Conservation (phyloP, 495 filamentous ascomycete species). For the Ramalina intermedia region DNA sequence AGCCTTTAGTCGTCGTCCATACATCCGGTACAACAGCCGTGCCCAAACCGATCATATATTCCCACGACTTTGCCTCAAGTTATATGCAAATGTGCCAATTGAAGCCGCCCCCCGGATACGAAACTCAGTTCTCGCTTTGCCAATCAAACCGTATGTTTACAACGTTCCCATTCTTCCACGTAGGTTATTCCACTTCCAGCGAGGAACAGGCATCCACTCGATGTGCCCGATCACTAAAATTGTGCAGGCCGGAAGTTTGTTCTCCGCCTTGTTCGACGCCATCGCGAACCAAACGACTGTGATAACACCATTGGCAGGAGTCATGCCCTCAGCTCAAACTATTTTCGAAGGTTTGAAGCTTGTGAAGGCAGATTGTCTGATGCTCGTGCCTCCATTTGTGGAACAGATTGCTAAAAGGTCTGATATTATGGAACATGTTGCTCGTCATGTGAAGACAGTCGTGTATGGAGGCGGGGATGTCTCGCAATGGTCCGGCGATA, state of each 20-base stretch:
- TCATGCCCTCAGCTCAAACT: slow-evolving; percentile 20
- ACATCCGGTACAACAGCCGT: slow-evolving; percentile 30
- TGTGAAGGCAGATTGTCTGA: background rate
- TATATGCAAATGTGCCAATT: slow-evolving; percentile 10
- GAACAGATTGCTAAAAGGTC: slow-evolving; percentile 20
- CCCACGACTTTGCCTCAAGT: slow-evolving; percentile 14
- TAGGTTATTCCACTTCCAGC: background rate
- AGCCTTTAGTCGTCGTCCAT: slow-evolving; percentile 22
- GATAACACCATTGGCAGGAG: slow-evolving; percentile 18
- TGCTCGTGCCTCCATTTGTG: slow-evolving; percentile 17
- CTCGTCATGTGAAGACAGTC: slow-evolving; percentile 16
- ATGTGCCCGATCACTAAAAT: too few species aligned
- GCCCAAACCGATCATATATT: slow-evolving; percentile 26
- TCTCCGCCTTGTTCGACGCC: slow-evolving; percentile 10
- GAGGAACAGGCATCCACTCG: background rate
- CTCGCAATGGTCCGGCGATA: slow-evolving; percentile 20
- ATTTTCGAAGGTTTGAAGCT: slow-evolving; percentile 9
- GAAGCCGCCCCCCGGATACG: slow-evolving; percentile 13
- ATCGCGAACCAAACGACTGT: slow-evolving; percentile 17
- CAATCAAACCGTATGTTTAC: slow-evolving; percentile 19
- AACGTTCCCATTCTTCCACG: slow-evolving; percentile 28
- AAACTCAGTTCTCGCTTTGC: slow-evolving; percentile 11
- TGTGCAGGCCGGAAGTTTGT: slow-evolving; percentile 21
- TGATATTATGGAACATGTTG: slow-evolving; percentile 21
- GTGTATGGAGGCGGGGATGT: slow-evolving; percentile 24